These are phyloP conservation scores for Akanthomyces dipterigenus DNA, from an alignment of 2,329 filamentous ascomycete species.

Conservation along the genomic window DNA sequence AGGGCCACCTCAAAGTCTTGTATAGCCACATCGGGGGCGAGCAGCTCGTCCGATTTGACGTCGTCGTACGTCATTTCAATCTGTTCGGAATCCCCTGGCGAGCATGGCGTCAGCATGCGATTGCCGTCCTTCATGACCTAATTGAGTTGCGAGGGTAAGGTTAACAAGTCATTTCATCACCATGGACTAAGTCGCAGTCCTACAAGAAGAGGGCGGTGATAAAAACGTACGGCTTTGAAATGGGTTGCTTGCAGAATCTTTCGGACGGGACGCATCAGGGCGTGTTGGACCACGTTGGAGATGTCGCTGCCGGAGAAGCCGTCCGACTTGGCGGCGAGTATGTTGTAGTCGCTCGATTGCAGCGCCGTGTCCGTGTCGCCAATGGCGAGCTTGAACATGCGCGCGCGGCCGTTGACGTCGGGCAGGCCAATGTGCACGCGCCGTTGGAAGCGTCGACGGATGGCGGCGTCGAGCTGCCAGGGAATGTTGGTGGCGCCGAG, in stretches of 20 bases:
- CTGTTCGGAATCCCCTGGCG: conserved; percentile 78
- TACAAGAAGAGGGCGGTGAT: no score
- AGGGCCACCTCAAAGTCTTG: conserved; percentile 95
- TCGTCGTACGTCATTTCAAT: conserved; percentile 93
- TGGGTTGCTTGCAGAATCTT: conserved; percentile 97
- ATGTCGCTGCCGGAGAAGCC: conserved; percentile 98
- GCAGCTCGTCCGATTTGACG: conserved; percentile 72
- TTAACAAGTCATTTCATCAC: no score
- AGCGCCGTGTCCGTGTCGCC: conserved; percentile 86
- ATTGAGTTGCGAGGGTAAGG: neutral
- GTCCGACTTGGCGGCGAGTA: conserved; percentile 74
- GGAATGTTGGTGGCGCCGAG: conserved; percentile 97
- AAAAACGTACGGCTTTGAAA: conserved; percentile 72
- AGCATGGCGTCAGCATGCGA: conserved; percentile 79
- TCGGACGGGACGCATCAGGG: conserved; percentile 92
- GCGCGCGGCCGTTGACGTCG: conserved; percentile 78
- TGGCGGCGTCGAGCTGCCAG: conserved; percentile 95
- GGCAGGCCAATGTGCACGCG: conserved; percentile 93
- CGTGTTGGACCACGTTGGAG: conserved; percentile 88
- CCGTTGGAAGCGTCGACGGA: conserved; percentile 90
- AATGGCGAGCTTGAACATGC: conserved; percentile 93
- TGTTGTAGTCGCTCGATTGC: conserved; percentile 67
- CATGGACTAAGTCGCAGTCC: no score
- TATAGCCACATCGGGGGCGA: conserved; percentile 78
- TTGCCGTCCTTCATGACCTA: conserved; percentile 64